Evolutionary conservation across 345 rosid species (phyloP), one percentile per base, ranked within the genome.

Genomic region (Salix brachista): DNA sequence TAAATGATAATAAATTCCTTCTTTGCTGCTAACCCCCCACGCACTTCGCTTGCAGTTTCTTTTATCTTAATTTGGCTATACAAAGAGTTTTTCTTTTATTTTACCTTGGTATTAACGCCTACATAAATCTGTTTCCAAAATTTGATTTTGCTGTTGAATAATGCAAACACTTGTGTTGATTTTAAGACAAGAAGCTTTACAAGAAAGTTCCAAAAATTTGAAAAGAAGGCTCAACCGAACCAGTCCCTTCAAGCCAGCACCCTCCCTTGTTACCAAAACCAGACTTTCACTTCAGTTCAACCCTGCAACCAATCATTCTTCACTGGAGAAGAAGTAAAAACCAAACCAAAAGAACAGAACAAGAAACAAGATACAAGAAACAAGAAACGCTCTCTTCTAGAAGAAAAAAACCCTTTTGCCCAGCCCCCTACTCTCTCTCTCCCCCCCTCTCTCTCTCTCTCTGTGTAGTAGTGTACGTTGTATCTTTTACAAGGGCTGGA

Each of bases 231-330:
- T 10, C 30, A 67, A 37, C 70, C 23, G 28, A 67, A 16, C 67
- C 28, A 10, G 23, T 58, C 64, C 64, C 16, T 58, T 58, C 64
- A 23, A 23, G 11, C 14, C 64, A 58, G 64, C 28, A 9, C 64
- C 28, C 60, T 34, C 37, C 37, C 37, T 34, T 34, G 37, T 34
- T 34, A 34, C 77, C 46, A 5, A 77, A 66, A 61, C 26, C 66
- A 52, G 52, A 32, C 68, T 68, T 26, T 79, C 73, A 69, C 78
- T 79, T 70, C 44, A 70, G 71, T 77, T 69, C 65, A 76, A 65
- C 67, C 36, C 34, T 12, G 26, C 39, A 67, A 72, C 37, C 76
- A 67, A 80, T 69, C 67, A 72, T 75, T 37, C 62, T 32, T 71
- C 8, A 39, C 65, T 73, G 73, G 58, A 81, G 77, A 73, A 71